Base-by-base conservation (phyloP, 805 yeast genomes). In the Yarrowia sp. region DNA sequence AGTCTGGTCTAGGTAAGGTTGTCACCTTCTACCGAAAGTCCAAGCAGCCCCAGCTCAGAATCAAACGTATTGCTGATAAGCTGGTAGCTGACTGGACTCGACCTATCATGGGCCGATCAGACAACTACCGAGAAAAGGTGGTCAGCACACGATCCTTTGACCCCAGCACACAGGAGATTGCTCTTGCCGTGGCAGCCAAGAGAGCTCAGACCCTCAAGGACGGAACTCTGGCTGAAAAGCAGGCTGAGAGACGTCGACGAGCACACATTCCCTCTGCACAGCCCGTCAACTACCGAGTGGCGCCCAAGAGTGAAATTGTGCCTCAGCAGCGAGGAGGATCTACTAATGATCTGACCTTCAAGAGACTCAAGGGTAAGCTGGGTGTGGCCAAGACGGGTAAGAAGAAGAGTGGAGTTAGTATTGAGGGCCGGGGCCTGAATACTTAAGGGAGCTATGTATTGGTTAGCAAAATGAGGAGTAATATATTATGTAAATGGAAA, bases 41-140 rank as follows among this genome's bases (percentile, higher is more conserved):
- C 36, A 89, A 88, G 73, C 84, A 93, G 72, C 96, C 96, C 14
- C 98, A 96, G 76, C 88, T 91, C 38, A 80, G 83, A 48, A 83
- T 95, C 73, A 92, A 93, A 75, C 86, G 96, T 74, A 81, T 87
- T 43, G 98, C 97, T 6, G 98, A 95, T 73, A 86, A 86, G 73
- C 79, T 95, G 67, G 88, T 95, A 69, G 97, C 97, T 31, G 96
- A 92, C 75, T 95, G 99, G 99, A 93, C 98, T 8, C 85, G 99
- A 77, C 99, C 99, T 50, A 91, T 95, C 68, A 90, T 95, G 82
- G 96, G 96, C 70, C 88, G 96, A 67, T 88, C 96, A 3, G 98
- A 93, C 76, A 91, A 92, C 71, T 93, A 92, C 79, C 86, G 95
- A 75, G 97, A 93, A 76, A 86, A 90, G 77, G 81, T 85, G 67